Conservation (phyloP, 2,329 filamentous ascomycete species). For the Pseudopithomyces maydicus region DNA sequence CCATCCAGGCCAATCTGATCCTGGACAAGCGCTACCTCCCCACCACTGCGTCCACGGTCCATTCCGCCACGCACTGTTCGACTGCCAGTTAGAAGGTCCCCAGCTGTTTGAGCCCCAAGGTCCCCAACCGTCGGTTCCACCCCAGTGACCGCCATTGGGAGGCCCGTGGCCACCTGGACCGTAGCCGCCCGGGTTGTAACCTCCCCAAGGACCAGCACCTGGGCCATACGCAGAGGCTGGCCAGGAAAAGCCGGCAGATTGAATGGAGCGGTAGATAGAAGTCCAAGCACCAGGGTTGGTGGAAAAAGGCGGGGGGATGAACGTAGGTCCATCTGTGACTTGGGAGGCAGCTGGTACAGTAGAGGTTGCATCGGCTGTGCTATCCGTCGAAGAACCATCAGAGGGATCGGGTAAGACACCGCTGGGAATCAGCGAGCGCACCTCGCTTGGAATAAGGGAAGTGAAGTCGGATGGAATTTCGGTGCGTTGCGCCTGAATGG, state of each 20-base stretch:
- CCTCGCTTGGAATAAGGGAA: not conserved
- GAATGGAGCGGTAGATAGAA: constrained; percentile 32
- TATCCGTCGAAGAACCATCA: not conserved
- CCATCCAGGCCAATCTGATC: constrained; percentile 44
- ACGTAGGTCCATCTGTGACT: not conserved
- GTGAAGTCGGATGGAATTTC: not conserved
- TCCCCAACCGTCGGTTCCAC: constrained; percentile 27
- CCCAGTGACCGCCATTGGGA: constrained; percentile 16
- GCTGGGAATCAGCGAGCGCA: not conserved
- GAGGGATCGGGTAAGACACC: not conserved
- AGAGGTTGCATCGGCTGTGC: not conserved
- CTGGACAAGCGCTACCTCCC: constrained; percentile 37
- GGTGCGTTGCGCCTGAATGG: not conserved
- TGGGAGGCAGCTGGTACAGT: not conserved
- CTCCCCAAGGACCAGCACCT: constrained; percentile 23
- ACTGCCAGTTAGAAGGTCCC: constrained; percentile 36
- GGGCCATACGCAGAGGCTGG: constrained; percentile 28
- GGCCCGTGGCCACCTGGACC: constrained; percentile 20
- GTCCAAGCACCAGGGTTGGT: constrained; percentile 27
- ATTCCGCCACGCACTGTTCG: constrained; percentile 29
- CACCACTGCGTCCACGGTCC: constrained; percentile 45
- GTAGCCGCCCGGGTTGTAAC: constrained; percentile 15
- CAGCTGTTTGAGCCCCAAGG: constrained; percentile 33
- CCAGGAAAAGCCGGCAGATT: constrained; percentile 26
- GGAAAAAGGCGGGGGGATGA: constrained; percentile 10